Base-by-base conservation (phyloP, 371 early-diverging fungal genomes). In the Syncephalastrum monosporum region DNA sequence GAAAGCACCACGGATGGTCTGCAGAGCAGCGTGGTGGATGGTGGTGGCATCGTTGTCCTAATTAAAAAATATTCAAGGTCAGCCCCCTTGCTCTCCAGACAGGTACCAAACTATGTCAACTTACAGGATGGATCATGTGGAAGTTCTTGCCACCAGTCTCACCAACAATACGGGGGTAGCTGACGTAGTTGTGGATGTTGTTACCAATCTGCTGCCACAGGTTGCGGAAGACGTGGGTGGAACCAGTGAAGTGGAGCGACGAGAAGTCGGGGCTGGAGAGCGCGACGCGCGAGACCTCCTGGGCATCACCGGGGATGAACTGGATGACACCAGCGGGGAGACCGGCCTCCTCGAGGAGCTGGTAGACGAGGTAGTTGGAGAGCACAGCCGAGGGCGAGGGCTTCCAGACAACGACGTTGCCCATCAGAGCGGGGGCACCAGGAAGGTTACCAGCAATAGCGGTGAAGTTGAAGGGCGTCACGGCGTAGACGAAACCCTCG, bases 111-210 rank as follows among this genome's bases (percentile, higher is more conserved):
- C 3, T 78, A 27, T 33, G 12, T 8, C 38, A 33, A 33, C 38
- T 33, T 33, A 33, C 38, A 67, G 82, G 72, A 74, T 97, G 97
- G 47, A 97, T 63, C 61, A 98, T 77, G 66, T 98, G 99, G 86
- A 93, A 95, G 86, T 98, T 98, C 86, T 98, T 98, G 58, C 98
- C 98, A 68, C 98, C 98, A 42, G 97, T 97, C 74, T 97, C 99
- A 65, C 98, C 99, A 27, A 97, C 98, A 50, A 97, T 90, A 70
- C 99, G 91, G 49, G 99, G 99, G 72, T 95, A 98, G 53, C 87
- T 84, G 71, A 83, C 83, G 84, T 97, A 98, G 47, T 64, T 80
- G 58, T 95, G 89, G 51, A 97, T 85, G 82, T 96, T 96, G 69
- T 87, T 80, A 55, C 88, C 93, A 65, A 97, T 93, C 61, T 91